Evolutionary conservation across 371 early-diverging fungal genomes (phyloP).

Genomic region (Mortierella sp.): DNA sequence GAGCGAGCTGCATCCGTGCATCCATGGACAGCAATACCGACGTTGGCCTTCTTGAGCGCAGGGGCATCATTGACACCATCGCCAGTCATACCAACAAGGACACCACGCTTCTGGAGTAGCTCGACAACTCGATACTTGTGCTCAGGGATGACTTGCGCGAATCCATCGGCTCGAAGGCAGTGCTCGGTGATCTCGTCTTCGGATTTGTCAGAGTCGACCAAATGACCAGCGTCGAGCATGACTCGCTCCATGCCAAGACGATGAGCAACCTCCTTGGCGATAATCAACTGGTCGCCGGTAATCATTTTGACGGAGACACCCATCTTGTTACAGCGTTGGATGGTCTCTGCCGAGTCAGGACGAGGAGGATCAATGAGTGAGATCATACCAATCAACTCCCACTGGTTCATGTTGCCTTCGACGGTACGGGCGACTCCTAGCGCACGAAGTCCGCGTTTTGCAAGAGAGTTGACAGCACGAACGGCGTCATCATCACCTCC

Average conservation of each 20-base stretch:
- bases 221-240: slow-evolving; percentile 79
- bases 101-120: slow-evolving; percentile 75
- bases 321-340: slow-evolving; percentile 70
- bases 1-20: slow-evolving; percentile 93
- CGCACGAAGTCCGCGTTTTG: slow-evolving; percentile 89
- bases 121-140: slow-evolving; percentile 95
- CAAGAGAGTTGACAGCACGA: slow-evolving; percentile 82
- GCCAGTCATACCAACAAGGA: slow-evolving; percentile 88
- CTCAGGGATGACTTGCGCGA: slow-evolving; percentile 96
- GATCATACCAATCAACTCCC: slow-evolving; percentile 78
- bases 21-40: slow-evolving; percentile 82
- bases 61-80: slow-evolving; percentile 96
- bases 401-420: slow-evolving; percentile 73
- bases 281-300: slow-evolving; percentile 91
- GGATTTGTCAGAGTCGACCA: slow-evolving; percentile 82
- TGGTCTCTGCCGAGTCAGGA: slow-evolving; percentile 71
- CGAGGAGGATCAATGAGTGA: slow-evolving; percentile 92
- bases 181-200: slow-evolving; percentile 88
- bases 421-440: slow-evolving; percentile 89
- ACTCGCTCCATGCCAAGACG: slow-evolving; percentile 85
- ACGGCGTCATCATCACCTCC: slow-evolving; percentile 84
- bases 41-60: slow-evolving; percentile 84
- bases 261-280: slow-evolving; percentile 89
- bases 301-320: slow-evolving; percentile 92
- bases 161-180: slow-evolving; percentile 89